Conservation (phyloP, 352 stramenopile genomes). For the Globisporangium orthogonon region DNA sequence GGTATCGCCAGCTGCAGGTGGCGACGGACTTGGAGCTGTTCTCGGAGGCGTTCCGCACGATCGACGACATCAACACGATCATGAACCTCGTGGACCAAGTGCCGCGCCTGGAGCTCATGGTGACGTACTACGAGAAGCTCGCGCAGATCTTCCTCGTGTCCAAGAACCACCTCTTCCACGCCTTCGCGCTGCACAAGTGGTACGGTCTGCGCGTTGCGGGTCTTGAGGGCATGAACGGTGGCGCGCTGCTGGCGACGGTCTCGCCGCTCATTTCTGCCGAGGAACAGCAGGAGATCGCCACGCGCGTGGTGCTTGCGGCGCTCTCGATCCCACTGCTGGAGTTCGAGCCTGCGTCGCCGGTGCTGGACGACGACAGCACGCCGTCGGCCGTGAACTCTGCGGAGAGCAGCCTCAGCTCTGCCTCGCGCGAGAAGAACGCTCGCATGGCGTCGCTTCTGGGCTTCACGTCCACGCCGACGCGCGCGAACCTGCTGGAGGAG, state of each 20-base stretch:
- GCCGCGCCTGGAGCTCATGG: slow-evolving; percentile 93
- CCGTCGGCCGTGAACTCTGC: slow-evolving; percentile 42
- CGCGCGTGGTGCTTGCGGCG: slow-evolving; percentile 88
- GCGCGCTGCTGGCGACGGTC: slow-evolving; percentile 23
- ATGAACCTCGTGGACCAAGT: slow-evolving; percentile 85
- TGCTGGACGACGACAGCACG: slow-evolving; percentile 47
- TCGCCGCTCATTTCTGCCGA: slow-evolving; percentile 60
- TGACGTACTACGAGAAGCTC: slow-evolving; percentile 98
- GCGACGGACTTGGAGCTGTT: slow-evolving; percentile 94
- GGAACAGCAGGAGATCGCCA: slow-evolving; percentile 84
- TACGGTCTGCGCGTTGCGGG: slow-evolving; percentile 91
- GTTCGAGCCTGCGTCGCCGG: slow-evolving; percentile 49
- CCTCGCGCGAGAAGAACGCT: slow-evolving; percentile 89
- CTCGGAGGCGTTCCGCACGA: slow-evolving; percentile 97
- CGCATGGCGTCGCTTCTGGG: slow-evolving; percentile 93
- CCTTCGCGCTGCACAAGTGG: slow-evolving; percentile 96
- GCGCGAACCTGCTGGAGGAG: slow-evolving; percentile 90
- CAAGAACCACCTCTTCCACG: slow-evolving; percentile 97
- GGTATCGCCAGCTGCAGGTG: slow-evolving; percentile 96
- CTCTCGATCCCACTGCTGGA: slow-evolving; percentile 90
- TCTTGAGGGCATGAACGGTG: slow-evolving; percentile 50
- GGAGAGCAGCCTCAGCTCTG: slow-evolving; percentile 27
- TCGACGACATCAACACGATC: slow-evolving; percentile 99
- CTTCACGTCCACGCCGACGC: slow-evolving; percentile 80
- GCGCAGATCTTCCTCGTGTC: slow-evolving; percentile 96